These are phyloP conservation scores for Pelargonium nanum DNA, from an alignment of 345 rosid species.

Conservation along the genomic window DNA sequence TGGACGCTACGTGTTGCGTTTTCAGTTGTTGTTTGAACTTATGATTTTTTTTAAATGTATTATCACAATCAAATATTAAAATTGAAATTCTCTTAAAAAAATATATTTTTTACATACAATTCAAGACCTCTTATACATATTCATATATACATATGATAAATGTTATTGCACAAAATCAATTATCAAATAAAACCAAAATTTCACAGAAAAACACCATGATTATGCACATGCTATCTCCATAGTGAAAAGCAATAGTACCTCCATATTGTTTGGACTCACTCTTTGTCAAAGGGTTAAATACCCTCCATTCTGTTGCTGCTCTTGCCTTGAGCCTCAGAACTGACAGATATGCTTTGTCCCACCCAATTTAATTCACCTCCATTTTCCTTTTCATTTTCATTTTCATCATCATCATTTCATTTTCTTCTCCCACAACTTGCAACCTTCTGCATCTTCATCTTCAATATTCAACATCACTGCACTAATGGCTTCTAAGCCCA, in stretches of 20 bases:
- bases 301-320: conserved; percentile 10
- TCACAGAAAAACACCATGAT: too few species aligned
- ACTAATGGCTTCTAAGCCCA: conserved; percentile 13
- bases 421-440: background rate
- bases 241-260: conserved; percentile 1
- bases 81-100: too few species aligned
- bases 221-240: too few species aligned
- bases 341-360: conserved; percentile 25
- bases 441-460: background rate
- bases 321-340: conserved; percentile 14
- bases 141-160: too few species aligned
- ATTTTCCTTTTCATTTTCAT: conserved; percentile 3
- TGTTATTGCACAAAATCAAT: too few species aligned
- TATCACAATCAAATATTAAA: too few species aligned
- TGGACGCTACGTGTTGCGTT: too few species aligned
- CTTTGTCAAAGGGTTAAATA: conserved; percentile 13
- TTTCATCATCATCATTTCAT: background rate
- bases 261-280: conserved; percentile 1
- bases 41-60: too few species aligned
- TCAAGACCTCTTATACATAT: too few species aligned
- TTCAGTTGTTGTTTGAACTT: too few species aligned
- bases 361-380: conserved; percentile 17
- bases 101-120: too few species aligned
- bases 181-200: too few species aligned
- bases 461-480: background rate